Conservation (phyloP, 108 stramenopile genomes). For the Nitzschia putrida region DNA sequence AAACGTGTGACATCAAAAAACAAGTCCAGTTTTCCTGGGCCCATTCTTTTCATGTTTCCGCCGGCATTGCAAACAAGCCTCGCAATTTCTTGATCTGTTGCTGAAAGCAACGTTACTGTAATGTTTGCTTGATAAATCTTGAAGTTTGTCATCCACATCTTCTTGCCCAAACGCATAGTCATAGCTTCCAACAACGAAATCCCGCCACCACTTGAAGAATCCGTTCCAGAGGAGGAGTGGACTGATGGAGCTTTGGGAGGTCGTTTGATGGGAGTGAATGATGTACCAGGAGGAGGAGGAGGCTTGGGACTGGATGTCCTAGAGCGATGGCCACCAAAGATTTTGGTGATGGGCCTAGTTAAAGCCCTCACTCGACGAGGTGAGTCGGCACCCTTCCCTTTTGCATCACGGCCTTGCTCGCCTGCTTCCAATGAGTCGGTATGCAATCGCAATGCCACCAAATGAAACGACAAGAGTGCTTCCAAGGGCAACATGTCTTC, state of each 20-base stretch:
- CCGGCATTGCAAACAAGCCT: slow-evolving; percentile 31
- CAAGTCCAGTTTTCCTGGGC: slow-evolving; percentile 55
- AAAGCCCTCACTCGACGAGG: slow-evolving; percentile 11
- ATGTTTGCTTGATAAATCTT: slow-evolving; percentile 32
- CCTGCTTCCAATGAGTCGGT: not conserved
- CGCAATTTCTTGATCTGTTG: slow-evolving; percentile 37
- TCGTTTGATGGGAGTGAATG: slow-evolving; percentile 1
- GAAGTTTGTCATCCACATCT: slow-evolving; percentile 46
- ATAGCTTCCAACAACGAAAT: slow-evolving; percentile 45
- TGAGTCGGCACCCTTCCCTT: slow-evolving; percentile 8
- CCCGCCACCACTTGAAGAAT: not conserved
- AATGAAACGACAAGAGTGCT: slow-evolving; percentile 70
- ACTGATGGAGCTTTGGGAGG: slow-evolving; percentile 2
- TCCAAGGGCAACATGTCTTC: slow-evolving; percentile 80
- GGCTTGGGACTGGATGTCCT: slow-evolving; percentile 3
- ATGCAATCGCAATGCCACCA: slow-evolving; percentile 60
- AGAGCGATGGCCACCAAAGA: slow-evolving; percentile 22
- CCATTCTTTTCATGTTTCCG: slow-evolving; percentile 53
- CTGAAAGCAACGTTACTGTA: slow-evolving; percentile 35
- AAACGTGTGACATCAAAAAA: slow-evolving; percentile 62
- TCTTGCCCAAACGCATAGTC: slow-evolving; percentile 42
- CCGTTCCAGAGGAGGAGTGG: not conserved
- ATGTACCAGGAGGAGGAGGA: not conserved
- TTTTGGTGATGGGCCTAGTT: slow-evolving; percentile 9
- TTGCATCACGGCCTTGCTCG: not conserved